These are phyloP conservation scores for Tricholomella constricta DNA, from an alignment of 768 basidiomycete genomes.

Conservation along the genomic window DNA sequence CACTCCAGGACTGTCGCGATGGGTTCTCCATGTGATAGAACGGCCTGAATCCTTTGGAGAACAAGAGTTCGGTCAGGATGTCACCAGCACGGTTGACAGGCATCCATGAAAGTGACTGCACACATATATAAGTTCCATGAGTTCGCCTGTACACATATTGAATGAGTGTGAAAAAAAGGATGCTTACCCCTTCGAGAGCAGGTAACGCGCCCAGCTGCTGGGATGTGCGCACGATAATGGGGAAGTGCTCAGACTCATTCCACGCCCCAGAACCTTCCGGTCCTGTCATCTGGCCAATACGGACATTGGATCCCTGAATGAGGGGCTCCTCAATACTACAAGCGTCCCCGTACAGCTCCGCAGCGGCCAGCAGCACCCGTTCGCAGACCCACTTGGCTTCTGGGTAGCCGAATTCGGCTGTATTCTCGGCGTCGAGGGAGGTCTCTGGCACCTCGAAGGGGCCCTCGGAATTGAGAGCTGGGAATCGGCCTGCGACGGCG, in stretches of 20 bases:
- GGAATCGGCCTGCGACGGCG: conserved; percentile 35
- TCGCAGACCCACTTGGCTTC: conserved; percentile 45
- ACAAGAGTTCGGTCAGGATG: conserved; percentile 31
- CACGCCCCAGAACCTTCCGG: conserved; percentile 37
- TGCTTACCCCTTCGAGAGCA: conserved; percentile 30
- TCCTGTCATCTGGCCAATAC: conserved; percentile 40
- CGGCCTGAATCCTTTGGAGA: conserved; percentile 30
- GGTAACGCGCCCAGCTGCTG: conserved; percentile 30
- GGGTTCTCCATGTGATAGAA: conserved; percentile 40
- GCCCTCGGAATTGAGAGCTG: conserved; percentile 26
- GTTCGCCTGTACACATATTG: too few relatives aligned
- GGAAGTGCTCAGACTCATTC: conserved; percentile 40
- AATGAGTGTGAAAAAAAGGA: not conserved
- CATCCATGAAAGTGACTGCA: conserved; percentile 38
- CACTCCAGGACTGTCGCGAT: conserved; percentile 35
- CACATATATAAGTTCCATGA: not conserved
- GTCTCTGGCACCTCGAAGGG: conserved; percentile 34
- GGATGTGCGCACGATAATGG: conserved; percentile 34
- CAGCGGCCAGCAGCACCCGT: conserved; percentile 27
- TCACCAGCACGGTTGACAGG: conserved; percentile 34
- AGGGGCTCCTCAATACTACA: conserved; percentile 13
- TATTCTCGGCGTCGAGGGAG: conserved; percentile 26
- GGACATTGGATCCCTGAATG: conserved; percentile 28
- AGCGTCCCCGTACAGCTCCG: conserved; percentile 27
- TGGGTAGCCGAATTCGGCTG: conserved; percentile 31